Evolutionary conservation across 495 filamentous ascomycete species (phyloP).

Genomic region (Penicillium parvum): DNA sequence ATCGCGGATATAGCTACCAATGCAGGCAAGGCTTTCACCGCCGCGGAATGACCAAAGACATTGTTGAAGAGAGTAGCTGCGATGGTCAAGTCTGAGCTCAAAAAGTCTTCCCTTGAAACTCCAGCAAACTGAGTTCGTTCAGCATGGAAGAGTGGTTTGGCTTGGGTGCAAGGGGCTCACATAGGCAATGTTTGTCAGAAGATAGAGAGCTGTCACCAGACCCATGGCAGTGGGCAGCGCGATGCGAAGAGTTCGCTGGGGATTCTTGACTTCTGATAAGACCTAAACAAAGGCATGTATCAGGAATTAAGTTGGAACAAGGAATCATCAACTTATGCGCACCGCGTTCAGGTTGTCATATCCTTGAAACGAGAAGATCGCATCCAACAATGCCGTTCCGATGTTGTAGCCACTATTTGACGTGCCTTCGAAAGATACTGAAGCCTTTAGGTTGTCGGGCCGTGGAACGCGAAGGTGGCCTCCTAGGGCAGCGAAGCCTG

Average conservation of each 20-base stretch:
- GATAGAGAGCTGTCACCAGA: constrained; percentile 55
- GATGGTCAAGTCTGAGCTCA: constrained; percentile 22
- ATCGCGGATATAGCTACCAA: constrained; percentile 59
- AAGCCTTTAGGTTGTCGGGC: constrained; percentile 18
- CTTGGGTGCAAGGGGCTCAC: constrained; percentile 12
- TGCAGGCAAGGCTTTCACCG: constrained; percentile 24
- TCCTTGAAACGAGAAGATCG: constrained; percentile 26
- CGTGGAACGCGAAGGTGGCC: constrained; percentile 20
- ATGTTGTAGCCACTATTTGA: constrained; percentile 27
- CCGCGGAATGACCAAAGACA: constrained; percentile 26
- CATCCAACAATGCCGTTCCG: constrained; percentile 25
- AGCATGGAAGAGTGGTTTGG: too few species aligned
- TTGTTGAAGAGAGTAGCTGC: constrained; percentile 26
- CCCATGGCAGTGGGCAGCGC: constrained; percentile 55
- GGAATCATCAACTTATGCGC: background rate
- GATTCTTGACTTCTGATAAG: constrained; percentile 66
- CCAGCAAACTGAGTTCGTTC: constrained; percentile 18
- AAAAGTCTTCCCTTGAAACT: constrained; percentile 25
- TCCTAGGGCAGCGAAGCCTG: constrained; percentile 37
- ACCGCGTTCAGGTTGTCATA: constrained; percentile 25
- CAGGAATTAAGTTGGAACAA: too few species aligned
- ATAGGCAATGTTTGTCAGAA: constrained; percentile 65
- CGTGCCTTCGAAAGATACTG: constrained; percentile 23
- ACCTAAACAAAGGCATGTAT: constrained; percentile 51
- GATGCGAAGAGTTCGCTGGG: constrained; percentile 58